Evolutionary conservation across 163 green algal species (phyloP).

Genomic region (Scenedesmus sp.): DNA sequence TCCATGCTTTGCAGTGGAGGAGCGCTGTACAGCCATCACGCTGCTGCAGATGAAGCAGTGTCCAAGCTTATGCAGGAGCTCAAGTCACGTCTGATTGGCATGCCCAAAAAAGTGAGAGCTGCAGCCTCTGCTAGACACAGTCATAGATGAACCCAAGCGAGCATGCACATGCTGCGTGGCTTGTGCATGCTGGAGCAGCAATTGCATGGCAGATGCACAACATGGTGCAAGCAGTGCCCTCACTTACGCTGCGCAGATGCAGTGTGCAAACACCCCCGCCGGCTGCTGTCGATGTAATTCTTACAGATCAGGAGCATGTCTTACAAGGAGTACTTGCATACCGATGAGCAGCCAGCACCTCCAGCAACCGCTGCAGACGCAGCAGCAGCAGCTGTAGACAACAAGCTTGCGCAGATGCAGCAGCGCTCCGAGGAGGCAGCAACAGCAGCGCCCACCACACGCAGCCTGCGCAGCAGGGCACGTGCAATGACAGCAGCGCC

Average conservation of each 20-base stretch:
- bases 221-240: not conserved
- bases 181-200: not conserved
- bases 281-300: not conserved
- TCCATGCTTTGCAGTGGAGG: constrained; percentile 33
- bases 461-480: constrained; percentile 45
- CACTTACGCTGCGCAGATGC: not conserved
- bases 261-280: not conserved
- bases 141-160: too few species aligned
- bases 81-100: not conserved
- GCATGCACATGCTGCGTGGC: too few species aligned
- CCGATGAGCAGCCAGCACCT: not conserved
- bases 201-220: not conserved
- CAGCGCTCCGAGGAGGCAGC: constrained; percentile 17
- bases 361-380: not conserved
- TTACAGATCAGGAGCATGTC: constrained; percentile 25
- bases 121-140: not conserved
- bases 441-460: constrained; percentile 42
- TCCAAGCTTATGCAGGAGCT: constrained; percentile 44
- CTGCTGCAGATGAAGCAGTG: constrained; percentile 35
- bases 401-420: constrained; percentile 36
- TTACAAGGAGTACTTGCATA: constrained; percentile 29
- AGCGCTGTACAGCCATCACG: constrained; percentile 43
- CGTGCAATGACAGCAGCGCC: not conserved
- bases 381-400: constrained; percentile 41
- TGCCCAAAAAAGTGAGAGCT: constrained; percentile 36